Evolutionary conservation across 495 filamentous ascomycete genomes (phyloP).

Genomic region (Aspergillus taichungensis): DNA sequence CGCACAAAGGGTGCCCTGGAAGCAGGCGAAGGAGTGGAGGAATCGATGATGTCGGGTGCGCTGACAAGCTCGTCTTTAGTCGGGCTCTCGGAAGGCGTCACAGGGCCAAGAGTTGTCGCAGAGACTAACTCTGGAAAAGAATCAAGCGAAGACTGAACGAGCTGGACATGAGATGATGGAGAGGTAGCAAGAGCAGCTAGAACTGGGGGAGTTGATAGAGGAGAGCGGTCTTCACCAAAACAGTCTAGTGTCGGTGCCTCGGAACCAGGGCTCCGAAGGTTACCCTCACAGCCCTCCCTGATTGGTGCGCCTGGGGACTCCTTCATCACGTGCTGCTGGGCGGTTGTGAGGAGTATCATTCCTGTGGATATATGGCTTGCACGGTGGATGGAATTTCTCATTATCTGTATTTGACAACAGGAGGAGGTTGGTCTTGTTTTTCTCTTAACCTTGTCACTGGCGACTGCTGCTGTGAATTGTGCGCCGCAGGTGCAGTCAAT

Average conservation of each 20-base stretch:
- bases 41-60: slow-evolving; percentile 32
- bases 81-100: background rate
- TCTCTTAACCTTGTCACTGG: slow-evolving; percentile 6
- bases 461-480: slow-evolving; percentile 5
- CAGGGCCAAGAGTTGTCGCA: background rate
- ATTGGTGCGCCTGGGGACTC: background rate
- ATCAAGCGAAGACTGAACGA: background rate
- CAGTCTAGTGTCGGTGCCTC: slow-evolving; percentile 19
- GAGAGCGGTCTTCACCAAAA: slow-evolving; percentile 9
- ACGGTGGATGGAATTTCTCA: background rate
- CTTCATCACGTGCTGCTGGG: too few relatives aligned
- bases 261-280: slow-evolving; percentile 12
- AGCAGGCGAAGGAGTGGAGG: slow-evolving; percentile 21
- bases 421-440: background rate
- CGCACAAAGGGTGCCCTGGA: slow-evolving; percentile 34
- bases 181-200: background rate
- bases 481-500: slow-evolving; percentile 13
- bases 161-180: slow-evolving; percentile 1
- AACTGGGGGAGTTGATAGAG: background rate
- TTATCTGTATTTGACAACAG: background rate
- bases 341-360: background rate
- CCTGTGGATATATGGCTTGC: too few relatives aligned
- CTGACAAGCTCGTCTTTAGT: slow-evolving; percentile 8
- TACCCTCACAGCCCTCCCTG: slow-evolving; percentile 8
- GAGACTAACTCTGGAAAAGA: too few relatives aligned